A percentile compares a stretch with the other conserved stretches of the same genome.
Conservation (phyloP, 225 moss, liverwort and hornwort genomes). For the Climacium dendroides region DNA sequence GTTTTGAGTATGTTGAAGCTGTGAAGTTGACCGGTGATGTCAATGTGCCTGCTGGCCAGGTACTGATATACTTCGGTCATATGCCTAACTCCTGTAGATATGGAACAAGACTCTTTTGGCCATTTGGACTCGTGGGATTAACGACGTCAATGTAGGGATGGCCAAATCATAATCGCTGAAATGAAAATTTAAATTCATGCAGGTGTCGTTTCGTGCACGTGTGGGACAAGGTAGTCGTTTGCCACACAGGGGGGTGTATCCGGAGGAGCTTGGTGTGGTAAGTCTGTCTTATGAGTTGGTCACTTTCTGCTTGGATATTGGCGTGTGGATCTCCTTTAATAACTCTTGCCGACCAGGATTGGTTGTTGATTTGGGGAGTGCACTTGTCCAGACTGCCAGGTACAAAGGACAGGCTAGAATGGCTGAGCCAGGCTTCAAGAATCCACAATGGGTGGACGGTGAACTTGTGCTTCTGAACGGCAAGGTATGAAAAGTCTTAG, state of each 20-base stretch:
- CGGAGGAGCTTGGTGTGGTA: constrained; percentile 97
- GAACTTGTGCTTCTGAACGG: constrained; percentile 87
- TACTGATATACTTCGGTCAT: neutral
- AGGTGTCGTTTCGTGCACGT: constrained; percentile 87
- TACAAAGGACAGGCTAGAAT: constrained; percentile 94
- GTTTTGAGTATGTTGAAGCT: constrained; percentile 94
- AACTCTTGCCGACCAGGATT: neutral
- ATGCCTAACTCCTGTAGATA: neutral
- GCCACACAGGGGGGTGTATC: constrained; percentile 66
- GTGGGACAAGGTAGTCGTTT: constrained; percentile 76
- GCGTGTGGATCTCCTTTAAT: neutral
- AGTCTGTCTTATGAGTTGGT: neutral
- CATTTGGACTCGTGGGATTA: neutral
- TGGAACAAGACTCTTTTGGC: neutral
- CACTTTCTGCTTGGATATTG: neutral
- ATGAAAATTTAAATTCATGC: neutral
- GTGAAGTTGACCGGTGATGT: constrained; percentile 90
- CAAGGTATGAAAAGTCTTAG: constrained; percentile 35
- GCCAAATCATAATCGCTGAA: neutral
- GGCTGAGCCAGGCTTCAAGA: constrained; percentile 90
- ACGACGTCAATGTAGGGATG: neutral
- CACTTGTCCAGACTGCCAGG: constrained; percentile 48
- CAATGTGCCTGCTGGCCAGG: constrained; percentile 98
- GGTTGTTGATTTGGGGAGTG: neutral
- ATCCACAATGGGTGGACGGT: constrained; percentile 92